Conservation (phyloP, 1,284 basidiomycete species). For the Hymenochaete sp. region DNA sequence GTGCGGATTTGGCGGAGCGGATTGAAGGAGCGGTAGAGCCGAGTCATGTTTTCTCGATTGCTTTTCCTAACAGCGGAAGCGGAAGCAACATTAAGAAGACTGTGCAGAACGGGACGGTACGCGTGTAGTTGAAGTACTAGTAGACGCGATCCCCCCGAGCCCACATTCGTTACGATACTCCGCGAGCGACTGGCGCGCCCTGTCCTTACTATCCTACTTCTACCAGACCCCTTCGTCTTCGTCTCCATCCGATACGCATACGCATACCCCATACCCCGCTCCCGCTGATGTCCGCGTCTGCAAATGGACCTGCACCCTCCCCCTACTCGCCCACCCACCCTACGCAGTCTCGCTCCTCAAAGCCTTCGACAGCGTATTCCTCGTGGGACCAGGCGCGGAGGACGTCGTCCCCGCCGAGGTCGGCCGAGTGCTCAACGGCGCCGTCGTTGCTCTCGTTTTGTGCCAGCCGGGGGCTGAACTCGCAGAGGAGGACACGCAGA, state of each 20-base stretch:
- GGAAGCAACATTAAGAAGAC: neutral
- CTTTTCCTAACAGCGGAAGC: slow-evolving; percentile 23
- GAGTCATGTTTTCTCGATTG: slow-evolving; percentile 57
- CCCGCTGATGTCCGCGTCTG: no score
- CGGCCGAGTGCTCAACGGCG: slow-evolving; percentile 67
- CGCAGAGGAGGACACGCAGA: neutral
- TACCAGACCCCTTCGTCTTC: slow-evolving; percentile 59
- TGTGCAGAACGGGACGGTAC: neutral
- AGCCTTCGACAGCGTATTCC: slow-evolving; percentile 52
- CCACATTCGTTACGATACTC: slow-evolving; percentile 44
- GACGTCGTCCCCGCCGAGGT: slow-evolving; percentile 66
- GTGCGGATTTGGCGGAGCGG: slow-evolving; percentile 66
- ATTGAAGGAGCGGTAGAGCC: slow-evolving; percentile 65
- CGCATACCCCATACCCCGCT: no score
- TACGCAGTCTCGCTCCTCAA: slow-evolving; percentile 52
- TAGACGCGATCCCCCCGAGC: slow-evolving; percentile 25
- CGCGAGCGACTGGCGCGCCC: slow-evolving; percentile 64
- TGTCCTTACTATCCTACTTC: slow-evolving; percentile 78
- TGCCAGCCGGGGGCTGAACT: slow-evolving; percentile 20
- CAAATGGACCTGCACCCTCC: slow-evolving; percentile 61
- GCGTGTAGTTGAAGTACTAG: slow-evolving; percentile 22
- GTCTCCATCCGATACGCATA: slow-evolving; percentile 27
- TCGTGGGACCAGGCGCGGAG: slow-evolving; percentile 65
- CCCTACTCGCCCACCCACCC: slow-evolving; percentile 61
- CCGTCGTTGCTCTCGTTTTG: slow-evolving; percentile 67